phyloP scores from a whole-genome alignment of 345 rosid genomes.

The Viola odorata region DNA sequence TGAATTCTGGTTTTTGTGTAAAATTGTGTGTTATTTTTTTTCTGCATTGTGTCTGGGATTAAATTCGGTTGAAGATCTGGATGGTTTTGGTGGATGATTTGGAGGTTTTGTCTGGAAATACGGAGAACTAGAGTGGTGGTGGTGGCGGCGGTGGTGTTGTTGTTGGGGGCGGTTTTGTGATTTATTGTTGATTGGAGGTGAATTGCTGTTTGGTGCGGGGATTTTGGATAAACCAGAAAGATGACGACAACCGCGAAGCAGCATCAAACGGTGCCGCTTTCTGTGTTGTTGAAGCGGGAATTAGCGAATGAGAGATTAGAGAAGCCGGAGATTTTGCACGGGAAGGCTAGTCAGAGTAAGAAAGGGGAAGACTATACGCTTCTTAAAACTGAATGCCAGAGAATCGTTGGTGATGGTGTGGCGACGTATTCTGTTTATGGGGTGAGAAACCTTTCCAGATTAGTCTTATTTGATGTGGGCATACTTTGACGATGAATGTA shows the following conservation, averaged over 20 bases:
- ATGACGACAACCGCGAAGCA: slow-evolving; percentile 56
- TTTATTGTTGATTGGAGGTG: slow-evolving; percentile 2
- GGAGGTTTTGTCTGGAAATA: background rate
- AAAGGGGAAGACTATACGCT: slow-evolving; percentile 89
- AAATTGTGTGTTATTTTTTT: background rate
- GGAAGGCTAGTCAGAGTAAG: slow-evolving; percentile 88
- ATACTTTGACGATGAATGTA: no score
- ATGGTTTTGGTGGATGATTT: background rate
- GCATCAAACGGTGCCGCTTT: slow-evolving; percentile 84
- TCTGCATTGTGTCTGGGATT: background rate
- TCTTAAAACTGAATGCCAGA: slow-evolving; percentile 72
- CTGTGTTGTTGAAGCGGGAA: slow-evolving; percentile 83
- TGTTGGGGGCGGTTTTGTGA: background rate
- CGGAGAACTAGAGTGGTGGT: background rate
- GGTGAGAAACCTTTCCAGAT: slow-evolving; percentile 32
- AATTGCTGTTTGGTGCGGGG: slow-evolving; percentile 2
- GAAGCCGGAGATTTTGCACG: slow-evolving; percentile 69
- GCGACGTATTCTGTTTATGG: slow-evolving; percentile 77
- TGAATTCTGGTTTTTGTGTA: slow-evolving; percentile 15
- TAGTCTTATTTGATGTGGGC: background rate
- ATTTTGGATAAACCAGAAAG: background rate
- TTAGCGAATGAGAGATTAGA: slow-evolving; percentile 73
- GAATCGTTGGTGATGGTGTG: slow-evolving; percentile 77
- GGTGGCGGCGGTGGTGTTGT: background rate
- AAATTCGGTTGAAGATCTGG: background rate